These are phyloP conservation scores for Eutreptiella sp. DNA, from an alignment of 208 protist species.

Conservation along the genomic window DNA sequence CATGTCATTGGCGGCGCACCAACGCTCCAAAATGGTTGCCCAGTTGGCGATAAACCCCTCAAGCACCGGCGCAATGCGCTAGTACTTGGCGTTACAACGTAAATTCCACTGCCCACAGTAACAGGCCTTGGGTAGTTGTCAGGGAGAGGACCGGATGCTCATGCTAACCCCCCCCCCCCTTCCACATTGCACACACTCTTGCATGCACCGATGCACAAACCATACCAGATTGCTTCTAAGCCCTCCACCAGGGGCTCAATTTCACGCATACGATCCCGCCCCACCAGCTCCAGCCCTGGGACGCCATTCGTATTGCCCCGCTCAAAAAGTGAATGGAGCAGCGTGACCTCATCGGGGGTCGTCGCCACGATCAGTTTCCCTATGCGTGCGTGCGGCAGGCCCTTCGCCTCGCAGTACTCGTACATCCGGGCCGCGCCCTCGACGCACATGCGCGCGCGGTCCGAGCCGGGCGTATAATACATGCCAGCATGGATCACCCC, in stretches of 20 bases:
- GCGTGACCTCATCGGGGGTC: slow-evolving; percentile 43
- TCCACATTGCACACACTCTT: too few relatives aligned
- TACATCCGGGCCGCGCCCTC: slow-evolving; percentile 68
- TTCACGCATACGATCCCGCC: neutral
- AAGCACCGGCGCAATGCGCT: too few relatives aligned
- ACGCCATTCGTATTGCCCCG: slow-evolving; percentile 73
- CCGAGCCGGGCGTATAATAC: slow-evolving; percentile 68
- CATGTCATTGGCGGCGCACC: too few relatives aligned
- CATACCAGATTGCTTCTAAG: slow-evolving; percentile 60
- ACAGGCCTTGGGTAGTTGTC: too few relatives aligned
- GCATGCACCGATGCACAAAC: too few relatives aligned
- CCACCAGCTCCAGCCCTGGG: slow-evolving; percentile 49
- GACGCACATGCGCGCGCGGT: slow-evolving; percentile 70
- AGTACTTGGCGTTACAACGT: too few relatives aligned
- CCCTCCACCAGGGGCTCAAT: slow-evolving; percentile 63
- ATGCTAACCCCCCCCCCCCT: too few relatives aligned
- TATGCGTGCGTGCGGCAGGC: slow-evolving; percentile 60
- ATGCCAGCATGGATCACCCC: slow-evolving; percentile 83
- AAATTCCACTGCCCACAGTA: too few relatives aligned
- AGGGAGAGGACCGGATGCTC: too few relatives aligned
- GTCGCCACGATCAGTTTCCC: slow-evolving; percentile 80
- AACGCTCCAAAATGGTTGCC: too few relatives aligned
- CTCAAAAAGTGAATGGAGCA: slow-evolving; percentile 60
- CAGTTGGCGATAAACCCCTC: too few relatives aligned
- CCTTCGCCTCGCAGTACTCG: slow-evolving; percentile 70